These are phyloP conservation scores for Acanthamoeba healyi DNA, from an alignment of 208 protist species.

Conservation along the genomic window DNA sequence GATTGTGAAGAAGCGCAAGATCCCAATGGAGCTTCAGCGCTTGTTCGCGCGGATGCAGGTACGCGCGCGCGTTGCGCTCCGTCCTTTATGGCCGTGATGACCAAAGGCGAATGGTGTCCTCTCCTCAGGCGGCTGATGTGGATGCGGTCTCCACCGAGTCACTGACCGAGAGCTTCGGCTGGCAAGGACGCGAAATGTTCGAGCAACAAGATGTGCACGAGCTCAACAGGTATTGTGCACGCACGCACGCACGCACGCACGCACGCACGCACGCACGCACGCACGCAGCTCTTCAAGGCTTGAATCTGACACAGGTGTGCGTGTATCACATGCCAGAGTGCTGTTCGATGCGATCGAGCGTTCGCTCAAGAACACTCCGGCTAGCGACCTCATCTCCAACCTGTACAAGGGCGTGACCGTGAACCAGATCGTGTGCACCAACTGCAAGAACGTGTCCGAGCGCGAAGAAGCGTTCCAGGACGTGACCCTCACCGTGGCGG, in stretches of 20 bases:
- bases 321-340: background rate
- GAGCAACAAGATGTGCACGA: constrained; percentile 81
- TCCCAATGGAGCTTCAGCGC: constrained; percentile 76
- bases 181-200: constrained; percentile 76
- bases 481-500: constrained; percentile 30
- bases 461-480: constrained; percentile 55
- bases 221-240: constrained; percentile 72
- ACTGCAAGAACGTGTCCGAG: constrained; percentile 34
- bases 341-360: constrained; percentile 75
- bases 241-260: no score
- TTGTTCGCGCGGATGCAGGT: constrained; percentile 79
- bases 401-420: constrained; percentile 54
- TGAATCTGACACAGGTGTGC: background rate
- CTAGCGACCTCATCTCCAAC: background rate
- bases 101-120: background rate
- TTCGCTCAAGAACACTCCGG: constrained; percentile 39
- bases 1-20: constrained; percentile 58
- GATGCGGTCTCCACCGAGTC: constrained; percentile 51
- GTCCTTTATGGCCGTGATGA: no score
- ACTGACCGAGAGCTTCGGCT: constrained; percentile 81
- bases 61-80: no score
- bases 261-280: no score
- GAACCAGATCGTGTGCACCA: constrained; percentile 64
- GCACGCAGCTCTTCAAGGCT: no score
- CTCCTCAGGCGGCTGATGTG: constrained; percentile 7